Percentiles rank a stretch among this genome's conserved stretches.
Conservation (phyloP, 495 filamentous ascomycete genomes). For the Hypoxylon fragiforme region DNA sequence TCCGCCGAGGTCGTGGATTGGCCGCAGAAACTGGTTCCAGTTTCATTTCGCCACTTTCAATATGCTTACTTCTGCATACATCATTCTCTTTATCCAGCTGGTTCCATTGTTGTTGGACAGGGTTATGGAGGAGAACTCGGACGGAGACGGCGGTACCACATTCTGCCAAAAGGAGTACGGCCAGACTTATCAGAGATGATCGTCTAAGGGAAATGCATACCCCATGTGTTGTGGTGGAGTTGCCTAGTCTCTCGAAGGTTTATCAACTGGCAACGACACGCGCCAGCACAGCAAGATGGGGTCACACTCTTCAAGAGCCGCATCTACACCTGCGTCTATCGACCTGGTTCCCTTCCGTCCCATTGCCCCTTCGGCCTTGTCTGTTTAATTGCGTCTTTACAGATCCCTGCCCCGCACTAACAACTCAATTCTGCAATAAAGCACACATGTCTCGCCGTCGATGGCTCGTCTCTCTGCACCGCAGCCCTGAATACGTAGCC, state of each 20-base stretch:
- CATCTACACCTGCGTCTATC: conserved; percentile 60
- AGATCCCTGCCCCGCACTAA: conserved; percentile 55
- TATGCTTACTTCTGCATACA: conserved; percentile 49
- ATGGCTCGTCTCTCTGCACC: conserved; percentile 52
- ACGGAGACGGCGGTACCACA: conserved; percentile 45
- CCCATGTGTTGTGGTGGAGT: conserved; percentile 61
- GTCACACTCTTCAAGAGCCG: conserved; percentile 64
- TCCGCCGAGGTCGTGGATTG: conserved; percentile 45
- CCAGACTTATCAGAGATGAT: conserved; percentile 53
- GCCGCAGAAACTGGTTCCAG: conserved; percentile 44
- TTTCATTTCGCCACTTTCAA: conserved; percentile 51
- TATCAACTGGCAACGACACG: conserved; percentile 80
- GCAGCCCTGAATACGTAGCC: conserved; percentile 55
- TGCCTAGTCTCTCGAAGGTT: conserved; percentile 61
- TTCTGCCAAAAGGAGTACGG: conserved; percentile 43
- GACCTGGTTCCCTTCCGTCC: conserved; percentile 51
- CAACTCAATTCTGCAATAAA: conserved; percentile 61
- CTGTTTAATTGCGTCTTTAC: conserved; percentile 50
- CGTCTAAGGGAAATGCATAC: conserved; percentile 49
- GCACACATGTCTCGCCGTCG: conserved; percentile 63
- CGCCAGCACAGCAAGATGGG: conserved; percentile 90
- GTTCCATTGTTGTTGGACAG: conserved; percentile 44
- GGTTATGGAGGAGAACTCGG: conserved; percentile 40
- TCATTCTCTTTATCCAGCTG: conserved; percentile 46
- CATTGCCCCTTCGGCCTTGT: conserved; percentile 50